Percentiles rank a stretch among this genome's conserved stretches.
phyloP scores from a whole-genome alignment of 305 asterid genomes.

The Ajuga reptans region DNA sequence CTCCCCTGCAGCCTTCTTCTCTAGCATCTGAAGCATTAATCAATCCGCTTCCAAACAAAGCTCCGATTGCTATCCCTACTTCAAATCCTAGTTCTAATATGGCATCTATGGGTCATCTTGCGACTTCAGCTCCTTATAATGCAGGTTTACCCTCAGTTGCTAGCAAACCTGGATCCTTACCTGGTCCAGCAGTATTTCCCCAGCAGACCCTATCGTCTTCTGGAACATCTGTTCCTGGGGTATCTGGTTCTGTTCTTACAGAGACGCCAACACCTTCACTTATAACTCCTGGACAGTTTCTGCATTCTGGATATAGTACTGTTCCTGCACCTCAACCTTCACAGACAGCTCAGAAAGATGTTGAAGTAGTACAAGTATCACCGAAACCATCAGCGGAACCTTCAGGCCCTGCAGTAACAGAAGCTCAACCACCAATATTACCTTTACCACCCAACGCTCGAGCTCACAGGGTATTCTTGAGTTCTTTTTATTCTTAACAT shows the following conservation, averaged over 20 bases:
- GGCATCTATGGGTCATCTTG: conserved; percentile 33
- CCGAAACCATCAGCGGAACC: conserved; percentile 40
- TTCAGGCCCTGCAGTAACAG: conserved; percentile 33
- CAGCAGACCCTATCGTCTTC: conserved; percentile 38
- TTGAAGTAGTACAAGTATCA: conserved; percentile 73
- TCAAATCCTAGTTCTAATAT: conserved; percentile 33
- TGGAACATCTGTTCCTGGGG: conserved; percentile 31
- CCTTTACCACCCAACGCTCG: conserved; percentile 61
- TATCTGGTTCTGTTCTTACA: conserved; percentile 37
- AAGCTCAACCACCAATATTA: conserved; percentile 89
- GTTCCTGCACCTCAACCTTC: conserved; percentile 39
- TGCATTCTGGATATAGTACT: conserved; percentile 47
- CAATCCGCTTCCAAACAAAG: conserved; percentile 35
- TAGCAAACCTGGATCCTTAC: conserved; percentile 30
- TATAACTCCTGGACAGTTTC: conserved; percentile 80
- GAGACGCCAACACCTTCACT: conserved; percentile 55
- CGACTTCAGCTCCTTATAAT: conserved; percentile 36
- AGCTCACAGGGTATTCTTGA: conserved; percentile 36
- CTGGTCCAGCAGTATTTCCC: conserved; percentile 38
- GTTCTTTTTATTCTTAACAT: neutral
- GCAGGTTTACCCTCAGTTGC: conserved; percentile 30
- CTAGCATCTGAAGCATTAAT: conserved; percentile 38
- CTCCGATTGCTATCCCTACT: conserved; percentile 28
- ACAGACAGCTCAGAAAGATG: conserved; percentile 73
- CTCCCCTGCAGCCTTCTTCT: conserved; percentile 45